Base-by-base conservation (phyloP, 345 rosid genomes). In the Gossypium rotundifolium region DNA sequence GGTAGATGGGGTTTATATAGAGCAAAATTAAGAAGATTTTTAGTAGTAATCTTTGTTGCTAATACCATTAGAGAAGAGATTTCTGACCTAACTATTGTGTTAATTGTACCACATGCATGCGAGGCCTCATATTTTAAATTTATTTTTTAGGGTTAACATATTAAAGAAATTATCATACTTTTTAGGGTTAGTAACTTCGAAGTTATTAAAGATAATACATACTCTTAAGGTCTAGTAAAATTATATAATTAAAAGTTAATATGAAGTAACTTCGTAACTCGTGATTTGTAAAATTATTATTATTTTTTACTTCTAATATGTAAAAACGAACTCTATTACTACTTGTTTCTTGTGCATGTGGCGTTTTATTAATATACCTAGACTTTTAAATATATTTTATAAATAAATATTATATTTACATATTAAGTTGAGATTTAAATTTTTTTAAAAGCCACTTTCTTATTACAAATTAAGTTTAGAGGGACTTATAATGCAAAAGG, bases 1-100 rank as follows among this genome's bases (percentile, higher is more conserved):
- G 69, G 60, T 33, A 61, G 79, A 58, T 59, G 38, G 44, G 72
- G 86, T 57, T 79, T 86, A 79, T 87, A 81, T 87, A 85, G 85
- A 70, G 59, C 2, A 9, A 54, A 67, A 68, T 11, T 55, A 75
- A 72, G 66, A 44, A 49, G 13, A 46, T 59, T 23, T 58, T 66
- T 60, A 3, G 40, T 25, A 23, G 1, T 53, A 33, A 63, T 16
- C 40, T 9, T 38, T 38, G 49, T 54, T 22, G 57, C 18, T 78
- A 73, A 79, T 52, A 57, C 18, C 25, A 23, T 52, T 73, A 54
- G 20, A 14, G 44, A 67, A 20, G 20, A 75, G n/a, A 33, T 33
- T 60, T 53, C 73, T 54, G 66, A 77, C 81, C 84, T 82, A 83
- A 85, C 59, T 61, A 85, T 83, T 76, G 29, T 77, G 13, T 13